Evolutionary conservation across 1,284 basidiomycete species (phyloP), one percentile per base, ranked within the genome.

Genomic region (Ustilago bromivora): DNA sequence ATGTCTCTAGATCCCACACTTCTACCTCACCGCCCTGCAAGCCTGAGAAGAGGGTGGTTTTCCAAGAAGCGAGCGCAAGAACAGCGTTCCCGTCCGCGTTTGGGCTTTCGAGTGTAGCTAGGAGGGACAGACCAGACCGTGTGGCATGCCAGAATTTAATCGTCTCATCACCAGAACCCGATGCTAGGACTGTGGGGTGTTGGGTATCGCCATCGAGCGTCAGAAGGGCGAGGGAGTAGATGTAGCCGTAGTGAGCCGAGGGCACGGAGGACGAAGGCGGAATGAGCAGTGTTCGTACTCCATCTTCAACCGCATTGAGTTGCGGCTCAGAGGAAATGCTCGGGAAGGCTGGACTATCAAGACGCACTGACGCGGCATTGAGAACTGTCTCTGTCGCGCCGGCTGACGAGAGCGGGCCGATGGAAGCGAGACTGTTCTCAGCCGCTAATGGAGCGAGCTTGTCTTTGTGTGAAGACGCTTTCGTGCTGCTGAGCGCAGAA

Each of bases 241-340:
- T 90, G 84, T 98, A 98, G 11, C 96, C 96, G 86, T 91, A 95
- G 86, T 98, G 96, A 1, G 95, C 96, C 2, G 93, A 93, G 77
- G 93, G 66, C 0, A 83, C 66, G 1, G 76, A 71, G n/a, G 75
- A 80, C 11, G 66, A 46, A 0, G 62, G 49, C 8, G 68, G 67
- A 10, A 81, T 61, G 35, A 77, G 71, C 10, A 80, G 66, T 10
- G 63, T 70, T n/a, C 66, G 69, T 9, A 68, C 70, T 31, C 57
- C 38, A 35, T 41, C 67, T 31, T 35, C 19, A 1, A 31, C 11
- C 9, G 28, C 19, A 11, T 63, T 60, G n/a, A 9, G 23, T 4
- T 15, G 6, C 3, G 57, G 43, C 11, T 46, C 64, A 51, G 38
- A 17, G 0, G 56, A 19, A 8, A 59, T 4, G 2, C 43, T 35